Percentiles rank a stretch among this genome's conserved stretches.
phyloP scores from a whole-genome alignment of 345 rosid genomes.

The Orychophragmus violaceus region DNA sequence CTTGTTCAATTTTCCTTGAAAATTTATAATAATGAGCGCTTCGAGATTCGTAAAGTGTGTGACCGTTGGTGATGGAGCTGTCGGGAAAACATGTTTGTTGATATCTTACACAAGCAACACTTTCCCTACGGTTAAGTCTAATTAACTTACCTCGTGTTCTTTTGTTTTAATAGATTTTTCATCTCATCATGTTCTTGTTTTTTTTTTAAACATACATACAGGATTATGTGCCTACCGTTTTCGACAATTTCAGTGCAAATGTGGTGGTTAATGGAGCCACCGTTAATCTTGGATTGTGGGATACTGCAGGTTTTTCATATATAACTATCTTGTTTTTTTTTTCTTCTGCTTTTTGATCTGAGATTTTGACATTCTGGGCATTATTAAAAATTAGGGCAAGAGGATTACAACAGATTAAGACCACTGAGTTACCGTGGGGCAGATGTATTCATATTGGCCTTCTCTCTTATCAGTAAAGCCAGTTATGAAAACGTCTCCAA shows the following conservation, averaged over 20 bases:
- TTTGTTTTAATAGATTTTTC: not conserved
- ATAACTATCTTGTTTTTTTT: not conserved
- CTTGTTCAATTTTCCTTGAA: not conserved
- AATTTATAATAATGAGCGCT: slow-evolving; percentile 52
- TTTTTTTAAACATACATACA: slow-evolving; percentile 32
- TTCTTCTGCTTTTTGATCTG: not conserved
- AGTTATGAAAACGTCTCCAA: slow-evolving; percentile 96
- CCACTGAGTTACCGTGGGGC: slow-evolving; percentile 95
- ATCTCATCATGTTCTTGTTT: not conserved
- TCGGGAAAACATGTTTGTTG: slow-evolving; percentile 81
- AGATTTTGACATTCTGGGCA: not conserved
- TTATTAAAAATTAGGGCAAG: slow-evolving; percentile 52
- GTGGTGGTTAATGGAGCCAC: slow-evolving; percentile 85
- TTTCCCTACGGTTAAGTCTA: slow-evolving; percentile 56
- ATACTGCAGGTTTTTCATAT: slow-evolving; percentile 66
- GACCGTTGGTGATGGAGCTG: slow-evolving; percentile 88
- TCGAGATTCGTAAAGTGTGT: slow-evolving; percentile 84
- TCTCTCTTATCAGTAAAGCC: slow-evolving; percentile 97
- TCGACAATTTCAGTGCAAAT: slow-evolving; percentile 96
- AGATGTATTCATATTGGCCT: slow-evolving; percentile 90
- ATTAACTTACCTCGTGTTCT: not conserved
- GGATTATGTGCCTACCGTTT: slow-evolving; percentile 94
- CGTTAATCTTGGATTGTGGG: slow-evolving; percentile 93
- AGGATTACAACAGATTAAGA: slow-evolving; percentile 89
- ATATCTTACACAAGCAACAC: slow-evolving; percentile 87